These are phyloP conservation scores for Arthrinium puccinioides DNA, from an alignment of 2,329 filamentous ascomycete genomes.

Conservation along the genomic window DNA sequence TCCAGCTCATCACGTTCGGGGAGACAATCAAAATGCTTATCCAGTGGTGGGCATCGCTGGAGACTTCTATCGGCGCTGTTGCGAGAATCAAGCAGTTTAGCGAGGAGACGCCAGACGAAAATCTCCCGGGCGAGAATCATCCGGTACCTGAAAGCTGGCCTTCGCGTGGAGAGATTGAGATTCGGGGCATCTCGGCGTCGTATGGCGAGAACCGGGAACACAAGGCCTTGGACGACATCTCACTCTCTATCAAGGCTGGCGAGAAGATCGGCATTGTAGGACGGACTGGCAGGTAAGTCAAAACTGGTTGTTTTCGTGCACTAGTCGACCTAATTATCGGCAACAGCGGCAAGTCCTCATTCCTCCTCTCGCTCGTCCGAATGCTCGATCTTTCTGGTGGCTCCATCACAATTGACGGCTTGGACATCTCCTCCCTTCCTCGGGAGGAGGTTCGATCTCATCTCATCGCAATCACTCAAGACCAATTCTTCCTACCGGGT, in stretches of 20 bases:
- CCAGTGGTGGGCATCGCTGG: conserved; percentile 19
- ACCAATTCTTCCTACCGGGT: conserved; percentile 32
- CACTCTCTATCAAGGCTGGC: not conserved
- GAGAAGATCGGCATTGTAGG: not conserved
- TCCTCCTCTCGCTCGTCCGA: conserved; percentile 29
- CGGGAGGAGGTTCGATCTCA: conserved; percentile 24
- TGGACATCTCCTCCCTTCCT: conserved; percentile 23
- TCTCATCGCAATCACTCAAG: conserved; percentile 36
- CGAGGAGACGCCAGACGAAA: conserved; percentile 15
- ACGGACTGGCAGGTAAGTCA: conserved; percentile 6
- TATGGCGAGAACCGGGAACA: conserved; percentile 10
- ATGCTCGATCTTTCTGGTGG: conserved; percentile 26
- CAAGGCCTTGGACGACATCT: conserved; percentile 1
- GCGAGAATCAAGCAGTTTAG: conserved; percentile 19
- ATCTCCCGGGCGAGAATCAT: conserved; percentile 14
- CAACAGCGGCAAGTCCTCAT: conserved; percentile 32
- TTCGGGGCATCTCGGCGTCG: conserved; percentile 18
- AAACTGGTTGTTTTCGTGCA: conserved; percentile 19
- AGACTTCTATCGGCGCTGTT: conserved; percentile 24
- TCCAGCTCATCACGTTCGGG: conserved; percentile 23
- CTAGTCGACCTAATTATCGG: conserved; percentile 16
- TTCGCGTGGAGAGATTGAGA: conserved; percentile 13
- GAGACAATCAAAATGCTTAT: conserved; percentile 11
- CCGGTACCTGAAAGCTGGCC: conserved; percentile 20
- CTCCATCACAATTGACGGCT: conserved; percentile 14